Conservation (phyloP, 176 grass and related monocot genomes). For the Thalia dealbata region DNA sequence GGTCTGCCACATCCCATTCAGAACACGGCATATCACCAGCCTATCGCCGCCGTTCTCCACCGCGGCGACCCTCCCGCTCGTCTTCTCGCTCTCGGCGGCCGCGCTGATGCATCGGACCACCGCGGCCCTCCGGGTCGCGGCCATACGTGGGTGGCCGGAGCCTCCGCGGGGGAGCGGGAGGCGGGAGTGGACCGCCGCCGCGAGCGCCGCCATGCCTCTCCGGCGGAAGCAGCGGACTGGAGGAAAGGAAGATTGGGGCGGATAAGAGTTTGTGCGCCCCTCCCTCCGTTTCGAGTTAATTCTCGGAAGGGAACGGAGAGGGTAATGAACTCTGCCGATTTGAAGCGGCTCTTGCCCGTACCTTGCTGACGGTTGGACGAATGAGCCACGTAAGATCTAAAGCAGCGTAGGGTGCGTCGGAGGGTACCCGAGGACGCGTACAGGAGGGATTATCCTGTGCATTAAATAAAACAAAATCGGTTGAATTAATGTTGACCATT, state of each 20-base stretch:
- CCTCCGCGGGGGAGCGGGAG: not conserved
- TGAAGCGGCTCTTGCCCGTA: too few relatives aligned
- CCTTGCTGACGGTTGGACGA: too few relatives aligned
- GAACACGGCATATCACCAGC: slow-evolving; percentile 76
- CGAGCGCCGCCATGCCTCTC: not conserved
- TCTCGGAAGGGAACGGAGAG: not conserved
- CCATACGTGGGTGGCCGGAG: not conserved
- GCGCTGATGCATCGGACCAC: slow-evolving; percentile 11
- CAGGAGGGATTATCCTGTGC: too few relatives aligned
- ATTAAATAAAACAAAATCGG: too few relatives aligned
- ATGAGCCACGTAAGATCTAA: too few relatives aligned
- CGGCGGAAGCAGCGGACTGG: not conserved
- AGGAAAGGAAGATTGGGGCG: not conserved
- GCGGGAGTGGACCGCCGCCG: not conserved
- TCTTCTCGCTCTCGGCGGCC: slow-evolving; percentile 12
- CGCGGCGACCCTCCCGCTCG: slow-evolving; percentile 18
- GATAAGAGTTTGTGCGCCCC: not conserved
- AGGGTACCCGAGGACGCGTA: too few relatives aligned
- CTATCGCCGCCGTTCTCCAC: slow-evolving; percentile 46
- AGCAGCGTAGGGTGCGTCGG: too few relatives aligned
- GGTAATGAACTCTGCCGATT: not conserved
- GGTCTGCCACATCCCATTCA: slow-evolving; percentile 98
- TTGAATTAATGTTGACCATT: too few relatives aligned
- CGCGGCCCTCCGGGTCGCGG: not conserved
- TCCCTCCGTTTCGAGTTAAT: not conserved